Evolutionary conservation across 129 eudicot genomes (phyloP), one percentile per base, ranked within the genome.

Genomic region (Flaveria trinervia): DNA sequence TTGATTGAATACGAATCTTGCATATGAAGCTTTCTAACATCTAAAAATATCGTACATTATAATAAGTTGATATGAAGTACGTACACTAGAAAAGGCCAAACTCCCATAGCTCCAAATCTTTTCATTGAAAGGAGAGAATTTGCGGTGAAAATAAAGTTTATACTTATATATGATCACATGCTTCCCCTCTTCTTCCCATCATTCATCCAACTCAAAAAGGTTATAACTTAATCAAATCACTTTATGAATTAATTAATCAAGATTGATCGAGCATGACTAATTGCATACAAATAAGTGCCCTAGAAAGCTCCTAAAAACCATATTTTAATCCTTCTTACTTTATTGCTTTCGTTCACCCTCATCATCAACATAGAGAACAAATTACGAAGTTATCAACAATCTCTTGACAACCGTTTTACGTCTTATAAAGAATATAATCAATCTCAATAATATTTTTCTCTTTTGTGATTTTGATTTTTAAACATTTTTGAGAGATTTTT

Each of bases 111-210:
- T 74, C 65, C 75, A 80, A 66, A 75, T 54, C 74, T 73, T 80
- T 74, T 74, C 45, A 49, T 67, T 46, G 76, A 55, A 74, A 80
- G 62, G 76, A 68, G 84, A 68, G 41, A 80, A 44, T 55, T 45
- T 74, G 79, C 74, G 60, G 78, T 74, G 52, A 25, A 8, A 52
- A 43, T 71, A 73, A 73, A 73, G 79, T 26, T 74, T 46, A 45
- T 18, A 73, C 70, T 26, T 46, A 45, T 20, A 20, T 20, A 20
- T 18, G 18, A 17, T 74, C 84, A 80, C 84, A 80, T 80, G 84
- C 84, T 80, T 80, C 84, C 76, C 80, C 84, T 80, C 76, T 68
- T 68, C 65, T 68, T 56, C 80, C 76, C 84, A 80, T 80, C 80
- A 80, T 80, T 67, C 84, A 68, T 67, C 84, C 84, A 80, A 80